A percentile compares a stretch with the other conserved stretches of the same genome.
phyloP scores from a whole-genome alignment of 1,139 yeast species.

The Debaryomyces psychrophilus region DNA sequence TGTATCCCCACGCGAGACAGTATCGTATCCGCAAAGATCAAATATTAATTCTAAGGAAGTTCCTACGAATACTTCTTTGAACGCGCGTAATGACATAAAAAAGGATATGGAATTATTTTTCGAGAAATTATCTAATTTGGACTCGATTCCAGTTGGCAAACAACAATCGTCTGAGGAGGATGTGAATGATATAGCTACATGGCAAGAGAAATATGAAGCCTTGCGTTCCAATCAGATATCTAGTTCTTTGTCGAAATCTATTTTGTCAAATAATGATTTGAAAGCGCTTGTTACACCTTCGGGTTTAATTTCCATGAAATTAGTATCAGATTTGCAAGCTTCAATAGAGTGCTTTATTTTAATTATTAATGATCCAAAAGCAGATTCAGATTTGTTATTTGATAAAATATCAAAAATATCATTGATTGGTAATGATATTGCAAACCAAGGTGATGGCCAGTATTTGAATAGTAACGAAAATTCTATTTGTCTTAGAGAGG shows the following conservation, averaged over 20 bases:
- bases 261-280: conserved; percentile 30
- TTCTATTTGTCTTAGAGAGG: conserved; percentile 56
- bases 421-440: conserved; percentile 50
- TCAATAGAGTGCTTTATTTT: conserved; percentile 48
- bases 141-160: conserved; percentile 19
- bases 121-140: conserved; percentile 28
- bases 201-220: conserved; percentile 54
- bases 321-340: conserved; percentile 50
- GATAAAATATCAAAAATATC: conserved; percentile 58
- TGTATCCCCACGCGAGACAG: neutral
- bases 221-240: conserved; percentile 36
- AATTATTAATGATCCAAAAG: conserved; percentile 35
- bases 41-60: neutral
- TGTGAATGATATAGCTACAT: conserved; percentile 33
- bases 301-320: conserved; percentile 50
- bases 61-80: neutral
- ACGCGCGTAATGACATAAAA: conserved; percentile 13
- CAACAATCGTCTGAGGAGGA: conserved; percentile 20
- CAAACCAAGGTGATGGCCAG: conserved; percentile 43
- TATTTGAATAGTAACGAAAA: conserved; percentile 40
- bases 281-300: conserved; percentile 35
- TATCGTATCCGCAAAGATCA: neutral
- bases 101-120: conserved; percentile 30
- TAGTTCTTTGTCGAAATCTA: conserved; percentile 26
- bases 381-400: conserved; percentile 50